phyloP scores from a whole-genome alignment of 2,329 filamentous ascomycete genomes.

The Volutella citrinella region DNA sequence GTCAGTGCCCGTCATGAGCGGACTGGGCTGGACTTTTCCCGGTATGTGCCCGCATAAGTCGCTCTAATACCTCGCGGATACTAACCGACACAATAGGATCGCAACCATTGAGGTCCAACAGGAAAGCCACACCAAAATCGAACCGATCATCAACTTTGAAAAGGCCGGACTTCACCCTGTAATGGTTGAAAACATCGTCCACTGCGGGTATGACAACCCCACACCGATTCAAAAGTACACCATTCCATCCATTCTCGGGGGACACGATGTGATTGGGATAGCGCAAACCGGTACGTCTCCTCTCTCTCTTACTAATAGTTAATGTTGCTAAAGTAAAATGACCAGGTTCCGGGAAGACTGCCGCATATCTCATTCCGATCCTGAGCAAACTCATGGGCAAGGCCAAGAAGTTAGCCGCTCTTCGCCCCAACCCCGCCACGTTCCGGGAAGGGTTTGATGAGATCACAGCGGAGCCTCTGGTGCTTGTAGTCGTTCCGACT shows the following conservation, averaged over 20 bases:
- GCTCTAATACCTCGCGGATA: constrained; percentile 1
- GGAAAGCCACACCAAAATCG: constrained; percentile 52
- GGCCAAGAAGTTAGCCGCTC: constrained; percentile 79
- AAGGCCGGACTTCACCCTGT: constrained; percentile 81
- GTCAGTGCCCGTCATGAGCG: constrained; percentile 44
- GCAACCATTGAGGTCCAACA: constrained; percentile 52
- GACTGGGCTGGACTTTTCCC: constrained; percentile 61
- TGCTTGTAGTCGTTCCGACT: constrained; percentile 81
- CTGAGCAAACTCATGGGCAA: constrained; percentile 94
- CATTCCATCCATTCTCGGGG: constrained; percentile 73
- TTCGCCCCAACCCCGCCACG: constrained; percentile 63
- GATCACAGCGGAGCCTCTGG: constrained; percentile 79
- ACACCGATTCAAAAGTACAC: constrained; percentile 88
- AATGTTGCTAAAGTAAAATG: constrained; percentile 3
- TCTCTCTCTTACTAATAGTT: neutral
- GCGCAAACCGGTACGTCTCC: constrained; percentile 81
- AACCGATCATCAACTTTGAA: constrained; percentile 58
- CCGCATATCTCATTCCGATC: constrained; percentile 85
- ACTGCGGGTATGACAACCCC: constrained; percentile 67
- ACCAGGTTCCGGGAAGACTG: constrained; percentile 92
- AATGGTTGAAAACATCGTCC: constrained; percentile 72
- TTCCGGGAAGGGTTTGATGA: constrained; percentile 47
- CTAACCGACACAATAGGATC: constrained; percentile 44
- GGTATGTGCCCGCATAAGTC: constrained; percentile 47
- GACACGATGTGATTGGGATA: constrained; percentile 80